Base-by-base conservation (phyloP, 768 basidiomycete genomes). In the Brasilioporus rufonigricans region DNA sequence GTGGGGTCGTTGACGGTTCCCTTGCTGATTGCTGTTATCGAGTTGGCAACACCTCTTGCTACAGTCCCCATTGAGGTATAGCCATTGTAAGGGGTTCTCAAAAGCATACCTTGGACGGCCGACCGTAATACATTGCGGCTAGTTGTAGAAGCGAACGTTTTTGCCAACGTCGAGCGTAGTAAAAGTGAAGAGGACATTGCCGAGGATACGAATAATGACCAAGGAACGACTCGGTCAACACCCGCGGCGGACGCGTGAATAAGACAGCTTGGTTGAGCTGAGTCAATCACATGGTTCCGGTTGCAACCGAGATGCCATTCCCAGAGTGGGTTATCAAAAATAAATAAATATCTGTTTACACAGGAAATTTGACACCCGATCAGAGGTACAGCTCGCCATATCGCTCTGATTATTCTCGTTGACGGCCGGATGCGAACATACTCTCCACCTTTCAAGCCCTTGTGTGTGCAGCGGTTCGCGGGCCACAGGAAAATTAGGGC, bases 1-100 rank as follows among this genome's bases (percentile, higher is more conserved):
- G 91, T 93, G 2, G 95, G 90, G 70, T 99, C 97, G 74, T 99
- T 98, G 56, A 93, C 94, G 29, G 92, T 90, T 48, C 96, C 97
- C 69, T 84, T 83, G 75, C 88, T 83, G 66, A 97, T 82, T 55
- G 94, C 93, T 92, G 58, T 54, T 5, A 64, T 59, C 18, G 70
- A 62, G 47, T 72, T 73, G 52, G 72, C 72, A 21, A 75, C 65
- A 64, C 72, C 67, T 70, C 78, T 72, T 52, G 69, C 79, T 80
- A 44, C n/a, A 32, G 23, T n/a, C 31, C 32, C 13, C 35, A 18
- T 9, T 35, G 39, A 45, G 53, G 39, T 19, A 38, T 19, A 9
- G 11, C 3, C n/a, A 21, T 13, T 36, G 27, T 16, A 31, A 16
- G 51, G 24, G 10, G 23, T 21, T 36, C 29, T 21, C 38, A 48